Percentiles rank a stretch among this genome's conserved stretches.
These are phyloP conservation scores for Parsonsia alboflavescens DNA, from an alignment of 257 asterid genomes.

Conservation along the genomic window DNA sequence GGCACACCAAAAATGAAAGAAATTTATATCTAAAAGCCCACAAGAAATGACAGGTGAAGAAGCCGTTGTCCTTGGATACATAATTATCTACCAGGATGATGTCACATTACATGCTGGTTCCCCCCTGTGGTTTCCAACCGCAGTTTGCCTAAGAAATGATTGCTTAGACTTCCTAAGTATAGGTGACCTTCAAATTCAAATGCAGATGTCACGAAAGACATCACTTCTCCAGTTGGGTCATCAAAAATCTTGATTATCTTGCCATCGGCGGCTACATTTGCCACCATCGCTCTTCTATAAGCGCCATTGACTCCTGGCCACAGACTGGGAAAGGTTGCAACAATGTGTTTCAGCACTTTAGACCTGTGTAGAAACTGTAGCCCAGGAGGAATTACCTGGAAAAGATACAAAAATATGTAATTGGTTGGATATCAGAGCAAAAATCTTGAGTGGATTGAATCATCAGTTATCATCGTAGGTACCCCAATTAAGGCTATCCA, in stretches of 20 bases:
- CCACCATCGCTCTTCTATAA: slow-evolving; percentile 38
- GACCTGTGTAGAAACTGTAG: slow-evolving; percentile 35
- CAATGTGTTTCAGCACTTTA: slow-evolving; percentile 23
- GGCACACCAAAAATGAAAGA: too few species aligned
- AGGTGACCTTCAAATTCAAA: slow-evolving; percentile 59
- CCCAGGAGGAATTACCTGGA: slow-evolving; percentile 30
- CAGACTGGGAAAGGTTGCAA: slow-evolving; percentile 24
- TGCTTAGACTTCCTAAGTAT: slow-evolving; percentile 58
- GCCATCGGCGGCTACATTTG: slow-evolving; percentile 56
- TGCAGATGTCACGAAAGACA: slow-evolving; percentile 58
- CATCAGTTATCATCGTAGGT: neutral
- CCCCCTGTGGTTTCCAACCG: neutral
- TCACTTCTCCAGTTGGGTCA: slow-evolving; percentile 60
- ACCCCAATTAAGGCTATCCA: slow-evolving; percentile 70
- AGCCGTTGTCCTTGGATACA: neutral
- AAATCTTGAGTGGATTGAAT: neutral
- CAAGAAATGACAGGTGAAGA: neutral
- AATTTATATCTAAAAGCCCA: too few species aligned
- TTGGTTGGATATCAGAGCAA: neutral
- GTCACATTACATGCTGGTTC: neutral
- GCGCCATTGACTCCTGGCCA: slow-evolving; percentile 4
- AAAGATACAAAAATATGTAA: neutral
- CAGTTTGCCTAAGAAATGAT: slow-evolving; percentile 55
- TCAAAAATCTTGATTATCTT: slow-evolving; percentile 41
- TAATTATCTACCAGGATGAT: neutral